phyloP scores from a whole-genome alignment of 441 rosid genomes.

The Corymbia calophylla region DNA sequence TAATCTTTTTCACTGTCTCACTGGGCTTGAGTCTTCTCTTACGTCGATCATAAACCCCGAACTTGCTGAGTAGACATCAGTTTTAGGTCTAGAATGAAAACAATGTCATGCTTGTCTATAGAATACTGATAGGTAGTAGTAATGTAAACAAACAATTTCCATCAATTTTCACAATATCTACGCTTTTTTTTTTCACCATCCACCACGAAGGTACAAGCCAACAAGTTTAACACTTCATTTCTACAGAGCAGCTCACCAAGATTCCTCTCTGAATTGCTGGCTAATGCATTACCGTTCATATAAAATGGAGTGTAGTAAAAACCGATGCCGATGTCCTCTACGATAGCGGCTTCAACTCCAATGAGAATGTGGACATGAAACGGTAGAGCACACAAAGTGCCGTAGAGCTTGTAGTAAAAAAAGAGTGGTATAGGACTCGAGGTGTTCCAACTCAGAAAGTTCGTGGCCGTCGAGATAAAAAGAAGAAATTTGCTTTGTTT shows the following conservation, averaged over 20 bases:
- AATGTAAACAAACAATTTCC: not conserved
- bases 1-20: not conserved
- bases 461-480: too few relatives aligned
- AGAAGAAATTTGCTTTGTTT: too few relatives aligned
- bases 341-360: not conserved
- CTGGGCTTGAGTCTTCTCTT: not conserved
- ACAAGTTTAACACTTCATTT: not conserved
- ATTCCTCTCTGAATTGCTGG: constrained; percentile 38
- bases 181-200: not conserved
- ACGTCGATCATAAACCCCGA: not conserved
- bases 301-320: too few relatives aligned
- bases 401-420: too few relatives aligned
- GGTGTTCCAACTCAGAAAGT: too few relatives aligned
- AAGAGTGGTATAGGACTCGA: too few relatives aligned
- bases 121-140: not conserved
- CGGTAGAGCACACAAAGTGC: too few relatives aligned
- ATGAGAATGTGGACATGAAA: too few relatives aligned
- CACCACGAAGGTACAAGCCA: not conserved
- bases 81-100: not conserved
- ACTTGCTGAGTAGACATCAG: not conserved
- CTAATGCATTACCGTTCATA: constrained; percentile 5
- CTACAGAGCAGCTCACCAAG: constrained; percentile 27
- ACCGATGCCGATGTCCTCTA: not conserved
- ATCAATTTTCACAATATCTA: constrained; percentile 5
- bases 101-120: not conserved